Evolutionary conservation across 441 rosid species (phyloP).

Genomic region (Caryocar brasiliense): DNA sequence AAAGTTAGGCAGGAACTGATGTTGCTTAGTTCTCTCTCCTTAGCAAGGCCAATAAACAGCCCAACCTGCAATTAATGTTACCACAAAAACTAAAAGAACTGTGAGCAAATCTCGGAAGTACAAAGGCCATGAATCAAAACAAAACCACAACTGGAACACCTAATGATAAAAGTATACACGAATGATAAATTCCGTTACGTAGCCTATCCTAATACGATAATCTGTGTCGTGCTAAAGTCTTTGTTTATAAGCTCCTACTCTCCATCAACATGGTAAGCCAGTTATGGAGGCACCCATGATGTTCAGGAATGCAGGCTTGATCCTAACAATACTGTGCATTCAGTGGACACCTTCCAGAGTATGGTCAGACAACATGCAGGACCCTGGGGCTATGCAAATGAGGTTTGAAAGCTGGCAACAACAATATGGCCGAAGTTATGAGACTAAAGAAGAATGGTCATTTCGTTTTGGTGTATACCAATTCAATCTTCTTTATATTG

Average conservation of each 20-base stretch:
- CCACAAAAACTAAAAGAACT: no score
- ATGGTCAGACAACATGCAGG: constrained; percentile 11
- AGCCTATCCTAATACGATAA: background rate
- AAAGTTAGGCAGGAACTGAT: no score
- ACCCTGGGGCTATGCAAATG: constrained; percentile 16
- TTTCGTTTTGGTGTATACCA: constrained; percentile 59
- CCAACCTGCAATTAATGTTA: no score
- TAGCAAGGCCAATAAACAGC: no score
- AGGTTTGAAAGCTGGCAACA: constrained; percentile 57
- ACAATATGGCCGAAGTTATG: constrained; percentile 26
- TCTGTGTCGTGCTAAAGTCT: background rate
- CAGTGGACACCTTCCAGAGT: constrained; percentile 22
- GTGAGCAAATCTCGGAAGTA: constrained; percentile 1
- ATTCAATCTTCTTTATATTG: constrained; percentile 48
- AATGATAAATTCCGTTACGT: constrained; percentile 6
- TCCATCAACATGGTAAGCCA: background rate
- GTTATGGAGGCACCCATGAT: constrained; percentile 6
- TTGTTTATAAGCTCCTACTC: constrained; percentile 10
- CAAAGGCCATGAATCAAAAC: constrained; percentile 7
- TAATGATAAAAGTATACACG: constrained; percentile 7
- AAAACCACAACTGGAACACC: constrained; percentile 11
- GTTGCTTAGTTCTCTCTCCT: no score
- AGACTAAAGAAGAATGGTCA: constrained; percentile 35
- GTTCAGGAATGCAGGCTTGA: constrained; percentile 20
- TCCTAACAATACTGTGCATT: constrained; percentile 17